These are phyloP conservation scores for Skeletonema potamos DNA, from an alignment of 108 stramenopile genomes.

Conservation along the genomic window DNA sequence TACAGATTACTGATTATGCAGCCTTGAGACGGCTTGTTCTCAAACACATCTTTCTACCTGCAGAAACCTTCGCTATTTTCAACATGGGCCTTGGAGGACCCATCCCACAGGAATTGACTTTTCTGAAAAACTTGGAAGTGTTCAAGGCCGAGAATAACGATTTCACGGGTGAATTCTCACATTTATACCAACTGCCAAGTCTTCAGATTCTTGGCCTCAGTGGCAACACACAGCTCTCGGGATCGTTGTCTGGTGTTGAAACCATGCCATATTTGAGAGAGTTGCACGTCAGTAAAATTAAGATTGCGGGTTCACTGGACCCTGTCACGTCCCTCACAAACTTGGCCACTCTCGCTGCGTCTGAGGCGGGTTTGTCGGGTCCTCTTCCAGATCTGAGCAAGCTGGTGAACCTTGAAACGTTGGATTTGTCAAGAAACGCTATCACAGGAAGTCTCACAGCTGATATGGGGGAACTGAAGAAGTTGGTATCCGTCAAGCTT, in stretches of 20 bases:
- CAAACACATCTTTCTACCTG: neutral
- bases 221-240: slow-evolving; percentile 28
- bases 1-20: neutral
- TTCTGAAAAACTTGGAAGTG: slow-evolving; percentile 29
- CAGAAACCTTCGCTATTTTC: slow-evolving; percentile 33
- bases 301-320: slow-evolving; percentile 13
- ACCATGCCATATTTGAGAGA: slow-evolving; percentile 22
- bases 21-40: neutral
- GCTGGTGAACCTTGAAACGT: slow-evolving; percentile 7
- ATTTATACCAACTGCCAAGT: slow-evolving; percentile 11
- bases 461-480: slow-evolving; percentile 7
- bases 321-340: slow-evolving; percentile 15
- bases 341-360: slow-evolving; percentile 4
- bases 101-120: slow-evolving; percentile 22
- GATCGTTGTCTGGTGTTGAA: slow-evolving; percentile 9
- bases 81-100: slow-evolving; percentile 22
- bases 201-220: slow-evolving; percentile 42
- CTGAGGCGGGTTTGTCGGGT: neutral
- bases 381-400: slow-evolving; percentile 15
- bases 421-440: slow-evolving; percentile 13
- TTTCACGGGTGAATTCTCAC: slow-evolving; percentile 11
- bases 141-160: slow-evolving; percentile 54
- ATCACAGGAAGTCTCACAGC: slow-evolving; percentile 18
- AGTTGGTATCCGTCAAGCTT: slow-evolving; percentile 6
- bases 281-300: slow-evolving; percentile 21